Base-by-base conservation (phyloP, 2,329 filamentous ascomycete genomes). In the Arthrinium puccinioides region DNA sequence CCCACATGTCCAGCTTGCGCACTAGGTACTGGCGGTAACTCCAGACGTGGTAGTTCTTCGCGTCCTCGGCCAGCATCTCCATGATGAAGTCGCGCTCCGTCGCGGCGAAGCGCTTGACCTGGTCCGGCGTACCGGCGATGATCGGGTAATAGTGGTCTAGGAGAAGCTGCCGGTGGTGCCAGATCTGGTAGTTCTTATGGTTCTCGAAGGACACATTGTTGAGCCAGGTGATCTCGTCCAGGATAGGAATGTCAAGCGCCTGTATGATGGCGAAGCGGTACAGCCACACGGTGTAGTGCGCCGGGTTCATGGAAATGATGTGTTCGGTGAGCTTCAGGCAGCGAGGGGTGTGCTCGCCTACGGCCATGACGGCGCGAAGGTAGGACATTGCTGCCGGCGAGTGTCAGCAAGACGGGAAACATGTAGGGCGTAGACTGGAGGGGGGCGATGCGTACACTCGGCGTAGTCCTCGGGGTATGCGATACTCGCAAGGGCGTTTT, bases 41-140 rank as follows among this genome's bases (percentile, higher is more conserved):
- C 92, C 92, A 98, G 32, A 97, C 92, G 58, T 98, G 92, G 60
- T 98, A 97, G 67, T 98, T 98, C 66, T 98, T 98, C 34, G 84
- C 78, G 58, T 98, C 92, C 50, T 84, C 74, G 27, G 72, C 74
- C 38, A 98, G 81, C 76, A 98, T 97, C 32, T 72, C 63, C 41
- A 72, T 74, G 42, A 96, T 74, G 59, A 97, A 97, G 11, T 70
- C 70, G 15, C 73, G 69, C 63, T 98, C 92, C 4, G 74, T 76
- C 4, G 69, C 58, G 9, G 76, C 77, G 36, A 87, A 71, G 14
- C 57, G 67, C 11, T 76, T 65, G 40, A 79, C 43, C 66, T 74
- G 60, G 66, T 70, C 59, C 64, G 62, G 48, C 57, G 69, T 79
- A 57, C 49, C 73, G 58, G 64, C 82, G 66, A 76, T 85, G 62